Evolutionary conservation across 129 eudicot genomes (phyloP).

Genomic region (Lactuca sativa): DNA sequence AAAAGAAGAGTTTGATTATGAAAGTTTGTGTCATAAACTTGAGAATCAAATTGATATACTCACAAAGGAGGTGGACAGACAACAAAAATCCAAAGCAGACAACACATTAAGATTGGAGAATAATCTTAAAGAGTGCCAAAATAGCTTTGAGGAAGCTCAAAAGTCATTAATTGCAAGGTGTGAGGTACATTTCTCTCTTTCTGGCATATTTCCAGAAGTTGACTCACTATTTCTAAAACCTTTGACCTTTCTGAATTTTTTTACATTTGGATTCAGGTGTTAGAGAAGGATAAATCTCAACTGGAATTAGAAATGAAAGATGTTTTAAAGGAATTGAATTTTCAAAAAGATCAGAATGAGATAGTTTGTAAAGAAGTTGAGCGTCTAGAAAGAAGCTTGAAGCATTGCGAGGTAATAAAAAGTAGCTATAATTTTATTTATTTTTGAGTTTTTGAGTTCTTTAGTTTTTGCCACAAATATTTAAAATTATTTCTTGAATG

Average conservation of each 20-base stretch:
- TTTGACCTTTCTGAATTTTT: slow-evolving; percentile 18
- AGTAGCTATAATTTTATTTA: background rate
- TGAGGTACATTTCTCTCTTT: slow-evolving; percentile 64
- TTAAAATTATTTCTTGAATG: slow-evolving; percentile 50
- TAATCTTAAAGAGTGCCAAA: slow-evolving; percentile 58
- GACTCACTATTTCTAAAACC: slow-evolving; percentile 1
- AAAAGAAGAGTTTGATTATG: slow-evolving; percentile 97
- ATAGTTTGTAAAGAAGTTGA: slow-evolving; percentile 57
- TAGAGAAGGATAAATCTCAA: slow-evolving; percentile 73
- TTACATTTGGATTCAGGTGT: slow-evolving; percentile 43
- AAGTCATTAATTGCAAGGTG: slow-evolving; percentile 63
- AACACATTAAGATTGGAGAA: slow-evolving; percentile 53
- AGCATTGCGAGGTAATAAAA: slow-evolving; percentile 57
- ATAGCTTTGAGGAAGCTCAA: slow-evolving; percentile 60
- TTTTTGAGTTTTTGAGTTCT: slow-evolving; percentile 5
- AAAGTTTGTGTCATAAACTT: slow-evolving; percentile 81
- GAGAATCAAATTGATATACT: slow-evolving; percentile 85
- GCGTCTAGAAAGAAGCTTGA: slow-evolving; percentile 51
- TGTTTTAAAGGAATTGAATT: slow-evolving; percentile 47
- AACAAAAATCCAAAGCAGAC: slow-evolving; percentile 66
- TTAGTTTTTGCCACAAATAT: background rate
- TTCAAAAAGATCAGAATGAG: slow-evolving; percentile 59
- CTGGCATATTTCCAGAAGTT: slow-evolving; percentile 11
- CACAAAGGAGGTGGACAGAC: slow-evolving; percentile 80
- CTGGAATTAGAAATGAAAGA: slow-evolving; percentile 53